Evolutionary conservation across 148 eudicot genomes (phyloP), one percentile per base, ranked within the genome.

Genomic region (Rhododendron ferrugineum): DNA sequence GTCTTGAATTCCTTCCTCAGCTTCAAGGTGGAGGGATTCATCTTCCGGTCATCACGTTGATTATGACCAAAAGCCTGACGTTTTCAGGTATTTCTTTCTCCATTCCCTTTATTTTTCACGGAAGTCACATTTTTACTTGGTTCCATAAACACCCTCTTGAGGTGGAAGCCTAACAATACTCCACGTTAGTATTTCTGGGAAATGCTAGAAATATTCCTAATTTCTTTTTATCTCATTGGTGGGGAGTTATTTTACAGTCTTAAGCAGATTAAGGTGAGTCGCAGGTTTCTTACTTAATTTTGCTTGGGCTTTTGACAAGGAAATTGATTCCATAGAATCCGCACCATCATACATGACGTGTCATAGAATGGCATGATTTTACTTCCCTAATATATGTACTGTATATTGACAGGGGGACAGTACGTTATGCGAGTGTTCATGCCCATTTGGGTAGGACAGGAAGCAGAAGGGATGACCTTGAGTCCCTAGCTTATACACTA

Each of bases 391-490:
- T 42, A 3, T 28, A 42, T 11, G 14, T 85, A 78, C 44, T 50
- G 26, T 66, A 47, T 78, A 52, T 85, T 62, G 72, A 74, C 86
- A 91, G 93, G 86, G 93, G 93, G 23, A 91, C 93, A 13, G 90
- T 91, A 22, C 91, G 93, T 56, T 91, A 91, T 87, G 93, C 93
- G 7, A 91, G 93, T 68, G 93, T 89, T 26, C 93, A 91, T 88
- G 93, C 91, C 54, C 93, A 91, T 91, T 86, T 91, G 81, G 93
- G 93, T 47, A 84, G 93, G 86, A 91, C 90, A 23, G 93, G 91
- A 30, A 91, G 93, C 76, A 89, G 93, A 64, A 89, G 93, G 88
- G 93, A 91, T 84, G 93, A 91, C 86, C 89, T 91, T 44, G 93
- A 91, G 81, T 91, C 93, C 3, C 87, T 91, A 58, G 93, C 93